Evolutionary conservation across 352 stramenopile species (phyloP).

Genomic region (Lagenidium sp.): DNA sequence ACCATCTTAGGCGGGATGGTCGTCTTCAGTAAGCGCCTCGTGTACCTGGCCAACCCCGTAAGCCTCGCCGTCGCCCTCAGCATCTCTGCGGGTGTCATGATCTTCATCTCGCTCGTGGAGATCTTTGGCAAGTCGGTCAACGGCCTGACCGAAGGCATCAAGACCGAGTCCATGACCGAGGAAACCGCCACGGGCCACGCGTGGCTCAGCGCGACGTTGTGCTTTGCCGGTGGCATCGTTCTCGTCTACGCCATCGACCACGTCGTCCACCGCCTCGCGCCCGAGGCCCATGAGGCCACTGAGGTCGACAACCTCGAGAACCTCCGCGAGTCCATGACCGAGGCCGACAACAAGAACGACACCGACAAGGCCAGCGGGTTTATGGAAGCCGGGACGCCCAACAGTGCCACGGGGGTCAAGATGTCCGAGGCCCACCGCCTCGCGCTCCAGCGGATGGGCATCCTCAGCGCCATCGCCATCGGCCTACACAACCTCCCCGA

Average conservation of each 20-base stretch:
- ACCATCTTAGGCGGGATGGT: conserved; percentile 30
- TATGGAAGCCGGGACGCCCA: conserved; percentile 18
- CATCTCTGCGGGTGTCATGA: conserved; percentile 62
- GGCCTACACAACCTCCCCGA: conserved; percentile 94
- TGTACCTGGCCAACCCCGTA: conserved; percentile 26
- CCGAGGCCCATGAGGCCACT: conserved; percentile 15
- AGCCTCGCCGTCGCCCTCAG: conserved; percentile 81
- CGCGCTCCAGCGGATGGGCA: conserved; percentile 73
- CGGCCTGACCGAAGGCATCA: conserved; percentile 22
- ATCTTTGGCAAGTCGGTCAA: conserved; percentile 35
- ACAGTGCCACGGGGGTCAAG: conserved; percentile 18
- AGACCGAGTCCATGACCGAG: conserved; percentile 20
- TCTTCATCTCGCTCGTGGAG: conserved; percentile 74
- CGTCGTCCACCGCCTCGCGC: conserved; percentile 28
- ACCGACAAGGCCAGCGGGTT: conserved; percentile 3
- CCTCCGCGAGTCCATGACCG: conserved; percentile 20
- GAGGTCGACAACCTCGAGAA: conserved; percentile 26
- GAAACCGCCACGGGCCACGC: conserved; percentile 28
- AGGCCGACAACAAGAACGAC: conserved; percentile 15
- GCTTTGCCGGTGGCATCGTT: conserved; percentile 79
- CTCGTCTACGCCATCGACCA: conserved; percentile 41
- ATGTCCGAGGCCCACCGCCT: conserved; percentile 31
- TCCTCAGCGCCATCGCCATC: conserved; percentile 89
- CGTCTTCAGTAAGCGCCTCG: conserved; percentile 31
- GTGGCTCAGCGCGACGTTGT: conserved; percentile 74